Evolutionary conservation across 2,329 filamentous ascomycete genomes (phyloP), one percentile per base, ranked within the genome.

Genomic region (Chrysoporthe austroafricana): DNA sequence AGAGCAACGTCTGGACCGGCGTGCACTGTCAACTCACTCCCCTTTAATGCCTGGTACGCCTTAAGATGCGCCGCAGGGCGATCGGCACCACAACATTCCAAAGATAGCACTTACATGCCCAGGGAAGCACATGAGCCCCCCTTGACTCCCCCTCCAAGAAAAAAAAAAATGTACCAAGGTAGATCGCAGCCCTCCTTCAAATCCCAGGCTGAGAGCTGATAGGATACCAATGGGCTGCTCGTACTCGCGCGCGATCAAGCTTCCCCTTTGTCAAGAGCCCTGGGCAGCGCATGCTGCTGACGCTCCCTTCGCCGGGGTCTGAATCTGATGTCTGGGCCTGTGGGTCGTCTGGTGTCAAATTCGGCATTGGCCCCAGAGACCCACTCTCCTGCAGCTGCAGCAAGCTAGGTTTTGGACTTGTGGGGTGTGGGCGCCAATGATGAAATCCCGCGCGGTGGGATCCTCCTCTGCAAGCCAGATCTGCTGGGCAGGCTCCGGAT

Each of bases 331-430:
- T 48, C 44, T 50, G 60, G 21, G 16, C 9, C 16, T 48, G 60
- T 21, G 60, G 44, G 60, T 62, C 60, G 14, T 62, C 60, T 39
- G 44, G 60, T 48, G 43, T 50, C 60, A 36, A 34, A 32, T 16
- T 48, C 43, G 26, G 60, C 16, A 62, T 21, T 54, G 21, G 21
- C 26, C 43, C 44, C 43, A 21, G 21, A 36, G 44, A 39, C 36
- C 60, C 60, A 48, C 43, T 21, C 18, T 3, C 21, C 8, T 62
- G 60, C 61, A 43, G 34, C 61, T 63, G 61, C 46, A 54, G 61
- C 61, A 54, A 36, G 34, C 48, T 18, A 13, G 39, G 61, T 63
- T 63, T 63, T 39, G 48, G 48, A 42, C 50, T 44, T 63, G 44
- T 63, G 61, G 61, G 61, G n/a, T 54, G 32, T n/a, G 32, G 44